phyloP scores from a whole-genome alignment of 371 early-diverging fungal species.

The Furculomyces boomerangus region DNA sequence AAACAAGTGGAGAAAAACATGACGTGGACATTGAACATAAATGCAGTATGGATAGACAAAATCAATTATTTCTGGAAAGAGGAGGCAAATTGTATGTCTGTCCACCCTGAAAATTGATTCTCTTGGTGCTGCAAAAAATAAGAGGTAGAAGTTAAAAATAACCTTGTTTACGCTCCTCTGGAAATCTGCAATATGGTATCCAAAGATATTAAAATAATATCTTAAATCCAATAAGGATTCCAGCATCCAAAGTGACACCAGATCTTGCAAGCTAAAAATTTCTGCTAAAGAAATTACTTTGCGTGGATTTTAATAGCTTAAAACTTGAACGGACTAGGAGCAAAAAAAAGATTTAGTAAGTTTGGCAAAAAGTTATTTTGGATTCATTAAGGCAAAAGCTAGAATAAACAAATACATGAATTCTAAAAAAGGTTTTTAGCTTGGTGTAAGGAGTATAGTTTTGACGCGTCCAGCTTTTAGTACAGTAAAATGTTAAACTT shows the following conservation, averaged over 20 bases:
- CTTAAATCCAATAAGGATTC: not conserved
- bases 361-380: no score
- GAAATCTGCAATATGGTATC: constrained; percentile 1
- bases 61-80: not conserved
- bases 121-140: not conserved
- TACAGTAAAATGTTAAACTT: no score
- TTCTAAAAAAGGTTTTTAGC: no score
- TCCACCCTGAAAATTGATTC: not conserved
- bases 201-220: not conserved
- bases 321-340: no score
- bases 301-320: no score
- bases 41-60: not conserved
- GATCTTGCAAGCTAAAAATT: no score
- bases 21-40: not conserved
- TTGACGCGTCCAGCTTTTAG: no score
- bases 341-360: no score
- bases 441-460: no score
- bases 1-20: not conserved
- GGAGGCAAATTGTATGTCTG: not conserved
- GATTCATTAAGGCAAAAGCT: no score
- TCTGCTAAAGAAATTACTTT: no score
- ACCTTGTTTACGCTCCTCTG: not conserved
- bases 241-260: not conserved
- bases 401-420: no score
- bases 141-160: not conserved